Conservation (phyloP, 768 basidiomycete genomes). For the Nidularia sp. region DNA sequence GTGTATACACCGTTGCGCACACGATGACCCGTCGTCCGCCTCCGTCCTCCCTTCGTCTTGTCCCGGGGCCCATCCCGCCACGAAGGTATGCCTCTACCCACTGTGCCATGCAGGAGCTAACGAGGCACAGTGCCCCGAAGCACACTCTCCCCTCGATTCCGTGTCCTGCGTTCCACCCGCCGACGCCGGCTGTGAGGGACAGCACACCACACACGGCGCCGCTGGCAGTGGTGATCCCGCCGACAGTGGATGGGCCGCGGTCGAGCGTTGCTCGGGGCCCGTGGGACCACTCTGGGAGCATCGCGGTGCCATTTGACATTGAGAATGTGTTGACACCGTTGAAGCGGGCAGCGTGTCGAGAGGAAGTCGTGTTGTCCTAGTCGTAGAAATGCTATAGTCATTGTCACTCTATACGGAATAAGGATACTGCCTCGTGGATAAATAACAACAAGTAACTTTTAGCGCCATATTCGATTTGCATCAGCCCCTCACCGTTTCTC, state of each 20-base stretch:
- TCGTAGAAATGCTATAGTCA: neutral
- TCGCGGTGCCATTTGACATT: slow-evolving; percentile 39
- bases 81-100: slow-evolving; percentile 31
- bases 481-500: slow-evolving; percentile 15
- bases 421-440: slow-evolving; percentile 19
- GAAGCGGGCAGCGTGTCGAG: slow-evolving; percentile 23
- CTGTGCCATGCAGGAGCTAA: neutral
- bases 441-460: slow-evolving; percentile 1
- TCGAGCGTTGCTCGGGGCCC: slow-evolving; percentile 37
- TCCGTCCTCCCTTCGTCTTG: slow-evolving; percentile 60
- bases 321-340: slow-evolving; percentile 41
- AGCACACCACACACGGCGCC: slow-evolving; percentile 6
- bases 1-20: neutral
- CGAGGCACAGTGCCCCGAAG: slow-evolving; percentile 39
- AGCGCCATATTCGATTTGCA: neutral
- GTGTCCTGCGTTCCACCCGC: slow-evolving; percentile 41
- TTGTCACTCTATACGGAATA: neutral
- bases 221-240: slow-evolving; percentile 1
- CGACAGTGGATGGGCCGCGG: neutral
- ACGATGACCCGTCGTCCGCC: slow-evolving; percentile 69
- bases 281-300: slow-evolving; percentile 54
- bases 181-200: slow-evolving; percentile 9
- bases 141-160: slow-evolving; percentile 69
- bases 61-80: slow-evolving; percentile 58
- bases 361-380: neutral